Percentiles rank a stretch among this genome's conserved stretches.
phyloP scores from a whole-genome alignment of 768 basidiomycete species.

The Stropharia rugosoannulata region DNA sequence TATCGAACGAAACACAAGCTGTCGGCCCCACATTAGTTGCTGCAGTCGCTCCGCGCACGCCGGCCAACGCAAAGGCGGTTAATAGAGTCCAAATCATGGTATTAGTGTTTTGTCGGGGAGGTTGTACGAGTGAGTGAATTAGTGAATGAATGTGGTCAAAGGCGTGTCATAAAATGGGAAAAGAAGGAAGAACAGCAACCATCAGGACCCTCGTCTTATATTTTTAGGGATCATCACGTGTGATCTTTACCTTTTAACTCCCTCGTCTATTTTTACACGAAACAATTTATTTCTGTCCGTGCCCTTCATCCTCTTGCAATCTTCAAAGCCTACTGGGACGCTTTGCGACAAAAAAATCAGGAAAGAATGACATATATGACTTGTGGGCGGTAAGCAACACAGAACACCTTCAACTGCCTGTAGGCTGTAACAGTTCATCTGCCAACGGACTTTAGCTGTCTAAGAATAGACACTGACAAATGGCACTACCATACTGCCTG shows the following conservation, averaged over 20 bases:
- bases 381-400: no score
- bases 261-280: not conserved
- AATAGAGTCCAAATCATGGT: conserved; percentile 20
- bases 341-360: no score
- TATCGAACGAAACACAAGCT: conserved; percentile 76
- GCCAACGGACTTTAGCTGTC: no score
- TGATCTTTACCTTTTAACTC: not conserved
- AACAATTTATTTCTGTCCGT: not conserved
- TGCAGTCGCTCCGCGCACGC: conserved; percentile 15
- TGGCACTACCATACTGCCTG: no score
- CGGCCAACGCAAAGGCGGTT: conserved; percentile 15
- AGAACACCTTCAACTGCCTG: no score
- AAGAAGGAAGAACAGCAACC: not conserved
- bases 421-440: no score
- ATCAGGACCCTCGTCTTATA: conserved; percentile 2
- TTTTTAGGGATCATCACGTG: conserved; percentile 1
- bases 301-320: no score
- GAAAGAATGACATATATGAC: no score
- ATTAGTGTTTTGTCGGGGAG: not conserved
- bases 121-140: not conserved
- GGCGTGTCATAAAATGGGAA: not conserved
- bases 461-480: no score
- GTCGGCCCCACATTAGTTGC: conserved; percentile 22
- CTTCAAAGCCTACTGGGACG: no score
- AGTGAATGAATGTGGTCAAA: conserved; percentile 2